Evolutionary conservation across 352 stramenopile species (phyloP).

Genomic region (Pythium dissimile): DNA sequence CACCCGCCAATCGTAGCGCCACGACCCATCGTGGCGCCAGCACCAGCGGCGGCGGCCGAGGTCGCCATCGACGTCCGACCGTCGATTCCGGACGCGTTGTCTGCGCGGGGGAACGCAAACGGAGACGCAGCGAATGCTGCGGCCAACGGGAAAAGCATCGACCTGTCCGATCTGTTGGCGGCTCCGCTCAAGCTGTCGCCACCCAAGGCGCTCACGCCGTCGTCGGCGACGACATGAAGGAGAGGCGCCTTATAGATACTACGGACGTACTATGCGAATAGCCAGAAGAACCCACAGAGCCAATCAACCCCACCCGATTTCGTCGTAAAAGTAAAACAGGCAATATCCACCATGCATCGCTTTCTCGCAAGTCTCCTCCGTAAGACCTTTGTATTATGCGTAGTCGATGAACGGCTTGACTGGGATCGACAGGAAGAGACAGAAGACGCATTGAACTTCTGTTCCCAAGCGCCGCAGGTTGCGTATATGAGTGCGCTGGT

Average conservation of each 20-base stretch:
- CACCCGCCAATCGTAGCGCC: constrained; percentile 14
- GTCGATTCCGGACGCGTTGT: constrained; percentile 15
- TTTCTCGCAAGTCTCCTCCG: no score
- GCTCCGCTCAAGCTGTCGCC: constrained; percentile 38
- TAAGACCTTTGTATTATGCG: no score
- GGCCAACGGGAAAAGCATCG: constrained; percentile 12
- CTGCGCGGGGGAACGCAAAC: not conserved
- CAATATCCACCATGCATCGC: not conserved
- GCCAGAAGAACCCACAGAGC: no score
- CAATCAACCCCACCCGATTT: not conserved
- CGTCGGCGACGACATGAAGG: constrained; percentile 5
- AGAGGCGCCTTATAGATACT: constrained; percentile 6
- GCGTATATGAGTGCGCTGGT: no score
- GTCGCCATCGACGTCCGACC: constrained; percentile 39
- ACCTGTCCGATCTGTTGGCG: constrained; percentile 29
- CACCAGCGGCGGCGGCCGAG: constrained; percentile 9
- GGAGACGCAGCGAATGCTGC: not conserved
- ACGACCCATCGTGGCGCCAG: not conserved
- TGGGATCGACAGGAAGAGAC: not conserved
- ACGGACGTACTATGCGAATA: no score
- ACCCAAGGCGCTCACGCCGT: constrained; percentile 52
- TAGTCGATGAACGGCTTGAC: not conserved
- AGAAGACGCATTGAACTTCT: no score
- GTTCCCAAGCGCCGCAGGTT: no score
- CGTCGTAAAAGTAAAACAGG: not conserved